phyloP scores from a whole-genome alignment of 768 basidiomycete species.

The Termitomyces sp. region DNA sequence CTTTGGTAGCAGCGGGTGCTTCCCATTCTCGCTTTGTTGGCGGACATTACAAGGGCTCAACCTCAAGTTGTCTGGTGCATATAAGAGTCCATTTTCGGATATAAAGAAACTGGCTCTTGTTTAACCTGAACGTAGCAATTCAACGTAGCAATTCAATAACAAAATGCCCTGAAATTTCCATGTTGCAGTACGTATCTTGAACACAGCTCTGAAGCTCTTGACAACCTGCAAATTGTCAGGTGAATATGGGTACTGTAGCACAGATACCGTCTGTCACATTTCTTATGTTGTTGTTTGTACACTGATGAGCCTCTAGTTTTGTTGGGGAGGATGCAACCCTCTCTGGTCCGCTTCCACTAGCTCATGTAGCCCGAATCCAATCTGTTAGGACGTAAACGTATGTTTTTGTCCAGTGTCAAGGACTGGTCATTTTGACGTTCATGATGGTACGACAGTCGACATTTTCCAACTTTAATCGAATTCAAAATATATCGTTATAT shows the following conservation, averaged over 20 bases:
- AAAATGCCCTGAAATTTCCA: constrained; percentile 38
- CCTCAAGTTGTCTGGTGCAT: constrained; percentile 1
- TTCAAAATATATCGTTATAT: constrained; percentile 60
- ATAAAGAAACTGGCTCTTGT: not conserved
- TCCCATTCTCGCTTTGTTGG: constrained; percentile 9
- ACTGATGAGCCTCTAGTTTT: constrained; percentile 43
- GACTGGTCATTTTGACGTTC: not conserved
- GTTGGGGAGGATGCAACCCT: constrained; percentile 85
- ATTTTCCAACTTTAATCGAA: constrained; percentile 59
- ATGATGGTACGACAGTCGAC: constrained; percentile 36
- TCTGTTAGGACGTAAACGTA: constrained; percentile 62
- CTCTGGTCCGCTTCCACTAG: constrained; percentile 53
- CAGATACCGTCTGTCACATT: constrained; percentile 29
- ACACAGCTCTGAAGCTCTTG: not conserved
- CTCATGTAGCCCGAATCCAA: constrained; percentile 67
- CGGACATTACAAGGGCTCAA: constrained; percentile 1
- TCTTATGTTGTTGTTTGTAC: constrained; percentile 1
- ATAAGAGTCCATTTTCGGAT: not conserved
- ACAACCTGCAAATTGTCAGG: constrained; percentile 20
- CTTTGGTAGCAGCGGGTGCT: constrained; percentile 6
- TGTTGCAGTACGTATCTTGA: constrained; percentile 42
- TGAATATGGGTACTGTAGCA: constrained; percentile 52
- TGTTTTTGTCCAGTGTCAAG: not conserved
- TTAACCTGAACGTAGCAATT: constrained; percentile 28
- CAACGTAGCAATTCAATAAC: constrained; percentile 37